Conservation (phyloP, 441 rosid genomes). For the Euphorbia corollata region DNA sequence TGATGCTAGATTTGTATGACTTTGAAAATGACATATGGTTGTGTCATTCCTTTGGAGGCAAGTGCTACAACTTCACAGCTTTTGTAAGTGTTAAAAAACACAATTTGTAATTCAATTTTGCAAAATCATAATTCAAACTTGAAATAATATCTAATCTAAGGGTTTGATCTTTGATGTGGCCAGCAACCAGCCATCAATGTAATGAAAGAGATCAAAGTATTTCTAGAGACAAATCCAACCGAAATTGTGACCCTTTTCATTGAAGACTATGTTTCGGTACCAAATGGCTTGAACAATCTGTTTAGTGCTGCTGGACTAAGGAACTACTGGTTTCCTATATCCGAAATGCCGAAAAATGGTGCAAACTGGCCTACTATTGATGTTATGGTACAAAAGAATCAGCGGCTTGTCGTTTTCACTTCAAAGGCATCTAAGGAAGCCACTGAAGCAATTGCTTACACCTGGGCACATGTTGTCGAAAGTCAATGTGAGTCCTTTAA, state of each 20-base stretch:
- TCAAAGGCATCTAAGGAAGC: conserved; percentile 69
- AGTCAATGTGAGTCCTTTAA: conserved; percentile 48
- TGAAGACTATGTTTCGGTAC: conserved; percentile 73
- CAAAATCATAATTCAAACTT: background rate
- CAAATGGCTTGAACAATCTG: conserved; percentile 66
- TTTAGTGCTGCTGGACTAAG: conserved; percentile 70
- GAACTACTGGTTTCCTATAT: conserved; percentile 60
- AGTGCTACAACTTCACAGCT: conserved; percentile 65
- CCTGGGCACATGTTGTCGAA: conserved; percentile 77
- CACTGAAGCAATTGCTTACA: conserved; percentile 75
- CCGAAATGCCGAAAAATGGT: conserved; percentile 77
- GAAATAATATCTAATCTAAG: conserved; percentile 5
- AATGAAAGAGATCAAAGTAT: conserved; percentile 60
- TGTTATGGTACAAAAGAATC: conserved; percentile 73
- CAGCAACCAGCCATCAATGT: conserved; percentile 84
- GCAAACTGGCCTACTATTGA: conserved; percentile 77
- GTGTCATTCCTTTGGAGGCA: conserved; percentile 69
- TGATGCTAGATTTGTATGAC: conserved; percentile 88
- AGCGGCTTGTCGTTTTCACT: conserved; percentile 76
- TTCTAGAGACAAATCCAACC: conserved; percentile 61
- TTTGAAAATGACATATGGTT: conserved; percentile 70
- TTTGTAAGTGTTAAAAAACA: conserved; percentile 52
- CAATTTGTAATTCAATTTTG: background rate
- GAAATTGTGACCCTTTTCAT: conserved; percentile 80
- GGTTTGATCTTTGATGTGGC: background rate